These are phyloP conservation scores for Elongisporangium prolatum DNA, from an alignment of 352 stramenopile species.

Conservation along the genomic window DNA sequence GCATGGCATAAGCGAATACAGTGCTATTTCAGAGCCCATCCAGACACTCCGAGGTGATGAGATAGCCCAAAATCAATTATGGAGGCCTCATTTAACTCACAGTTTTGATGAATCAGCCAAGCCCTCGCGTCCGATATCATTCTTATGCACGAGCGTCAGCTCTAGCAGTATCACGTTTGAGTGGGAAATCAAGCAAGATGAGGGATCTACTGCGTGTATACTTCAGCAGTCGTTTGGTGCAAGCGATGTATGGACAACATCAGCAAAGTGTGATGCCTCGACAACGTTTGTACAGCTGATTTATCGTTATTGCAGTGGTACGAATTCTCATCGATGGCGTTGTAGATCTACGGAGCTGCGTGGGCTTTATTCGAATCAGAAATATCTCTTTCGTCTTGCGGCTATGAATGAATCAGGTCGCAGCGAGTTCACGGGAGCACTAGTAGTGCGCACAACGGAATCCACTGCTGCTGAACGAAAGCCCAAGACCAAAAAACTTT, in stretches of 20 bases:
- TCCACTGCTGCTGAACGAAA: background rate
- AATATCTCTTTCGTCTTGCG: slow-evolving; percentile 15
- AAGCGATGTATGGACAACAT: slow-evolving; percentile 18
- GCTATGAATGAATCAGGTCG: slow-evolving; percentile 1
- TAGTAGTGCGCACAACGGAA: background rate
- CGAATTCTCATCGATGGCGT: too few species aligned
- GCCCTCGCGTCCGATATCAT: slow-evolving; percentile 10
- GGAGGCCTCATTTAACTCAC: background rate
- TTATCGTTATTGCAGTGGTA: background rate
- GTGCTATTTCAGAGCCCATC: slow-evolving; percentile 17
- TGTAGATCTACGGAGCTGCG: background rate
- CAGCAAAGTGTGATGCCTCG: slow-evolving; percentile 13
- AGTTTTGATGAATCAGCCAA: slow-evolving; percentile 7
- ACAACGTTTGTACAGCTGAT: slow-evolving; percentile 6
- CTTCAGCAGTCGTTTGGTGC: slow-evolving; percentile 20
- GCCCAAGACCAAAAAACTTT: background rate
- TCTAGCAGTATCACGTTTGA: slow-evolving; percentile 12
- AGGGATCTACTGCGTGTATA: slow-evolving; percentile 8
- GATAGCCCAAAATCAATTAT: background rate
- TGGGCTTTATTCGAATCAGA: background rate
- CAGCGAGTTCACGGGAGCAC: background rate
- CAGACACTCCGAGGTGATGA: slow-evolving; percentile 25
- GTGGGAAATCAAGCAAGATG: slow-evolving; percentile 13
- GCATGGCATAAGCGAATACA: slow-evolving; percentile 53
- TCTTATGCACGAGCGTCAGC: slow-evolving; percentile 2